A percentile compares a stretch with the other conserved stretches of the same genome.
Conservation (phyloP, 2,329 filamentous ascomycete genomes). For the Didymella sp. region DNA sequence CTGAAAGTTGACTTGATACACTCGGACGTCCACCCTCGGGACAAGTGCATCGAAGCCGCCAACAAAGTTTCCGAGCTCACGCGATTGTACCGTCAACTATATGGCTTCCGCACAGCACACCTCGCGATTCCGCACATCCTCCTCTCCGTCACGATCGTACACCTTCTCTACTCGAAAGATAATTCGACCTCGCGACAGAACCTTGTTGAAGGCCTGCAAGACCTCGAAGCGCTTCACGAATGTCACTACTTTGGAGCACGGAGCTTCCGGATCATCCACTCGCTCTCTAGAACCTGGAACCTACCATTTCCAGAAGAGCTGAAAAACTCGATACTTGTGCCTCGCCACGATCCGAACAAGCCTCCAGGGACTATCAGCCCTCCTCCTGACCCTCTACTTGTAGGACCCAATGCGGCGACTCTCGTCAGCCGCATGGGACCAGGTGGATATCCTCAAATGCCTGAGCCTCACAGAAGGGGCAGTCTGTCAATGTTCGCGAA, state of each 20-base stretch:
- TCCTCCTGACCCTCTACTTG: conserved; percentile 28
- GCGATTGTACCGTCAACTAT: conserved; percentile 53
- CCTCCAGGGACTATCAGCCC: conserved; percentile 29
- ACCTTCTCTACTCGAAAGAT: conserved; percentile 54
- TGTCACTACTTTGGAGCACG: conserved; percentile 55
- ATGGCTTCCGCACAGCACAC: conserved; percentile 52
- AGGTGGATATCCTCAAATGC: conserved; percentile 12
- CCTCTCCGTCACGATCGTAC: conserved; percentile 53
- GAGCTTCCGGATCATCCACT: conserved; percentile 53
- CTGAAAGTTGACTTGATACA: conserved; percentile 67
- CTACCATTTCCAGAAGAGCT: conserved; percentile 52
- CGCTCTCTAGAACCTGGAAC: conserved; percentile 54
- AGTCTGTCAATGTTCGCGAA: conserved; percentile 43
- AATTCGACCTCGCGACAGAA: conserved; percentile 47
- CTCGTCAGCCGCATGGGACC: conserved; percentile 20
- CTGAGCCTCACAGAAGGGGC: conserved; percentile 28
- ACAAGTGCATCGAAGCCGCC: conserved; percentile 65
- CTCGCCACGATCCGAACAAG: conserved; percentile 22
- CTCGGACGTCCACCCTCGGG: conserved; percentile 67
- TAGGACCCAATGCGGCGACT: conserved; percentile 23
- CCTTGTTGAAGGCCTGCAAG: conserved; percentile 53
- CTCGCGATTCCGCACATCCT: conserved; percentile 51
- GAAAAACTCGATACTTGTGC: conserved; percentile 35
- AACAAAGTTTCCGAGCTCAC: conserved; percentile 54
- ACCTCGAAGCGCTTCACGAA: conserved; percentile 52